Conservation (phyloP, 2,329 filamentous ascomycete genomes). For the Pseudogymnoascus sp. region DNA sequence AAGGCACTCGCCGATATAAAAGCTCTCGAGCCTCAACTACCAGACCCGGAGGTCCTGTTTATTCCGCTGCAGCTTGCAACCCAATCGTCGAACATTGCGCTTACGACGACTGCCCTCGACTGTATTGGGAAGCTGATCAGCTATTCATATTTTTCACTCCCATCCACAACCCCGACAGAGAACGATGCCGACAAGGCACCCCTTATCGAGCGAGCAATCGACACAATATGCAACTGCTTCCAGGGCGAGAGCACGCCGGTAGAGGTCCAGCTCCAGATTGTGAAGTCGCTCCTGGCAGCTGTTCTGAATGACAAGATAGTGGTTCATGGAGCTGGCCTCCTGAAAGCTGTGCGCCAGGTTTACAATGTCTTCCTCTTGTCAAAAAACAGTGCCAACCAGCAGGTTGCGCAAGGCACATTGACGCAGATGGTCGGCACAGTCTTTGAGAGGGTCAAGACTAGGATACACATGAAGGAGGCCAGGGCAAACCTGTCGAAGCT, state of each 20-base stretch:
- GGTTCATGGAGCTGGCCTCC: conserved; percentile 87
- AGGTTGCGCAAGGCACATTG: conserved; percentile 91
- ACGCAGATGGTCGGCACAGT: conserved; percentile 99
- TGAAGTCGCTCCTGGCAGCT: conserved; percentile 90
- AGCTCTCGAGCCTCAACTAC: conserved; percentile 68
- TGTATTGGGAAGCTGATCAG: conserved; percentile 99
- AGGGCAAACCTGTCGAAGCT: conserved; percentile 45
- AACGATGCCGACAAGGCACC: conserved; percentile 48
- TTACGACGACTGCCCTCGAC: conserved; percentile 86
- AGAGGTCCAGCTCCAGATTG: conserved; percentile 94
- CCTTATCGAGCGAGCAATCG: conserved; percentile 93
- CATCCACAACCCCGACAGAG: conserved; percentile 38
- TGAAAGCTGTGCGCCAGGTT: conserved; percentile 95
- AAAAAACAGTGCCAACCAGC: conserved; percentile 88
- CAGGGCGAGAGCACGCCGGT: conserved; percentile 88
- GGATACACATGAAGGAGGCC: conserved; percentile 80
- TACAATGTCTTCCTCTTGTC: conserved; percentile 98
- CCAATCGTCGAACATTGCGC: conserved; percentile 72
- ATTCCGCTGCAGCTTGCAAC: conserved; percentile 84
- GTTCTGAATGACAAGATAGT: conserved; percentile 98
- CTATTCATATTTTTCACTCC: conserved; percentile 92
- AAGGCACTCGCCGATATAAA: conserved; percentile 81
- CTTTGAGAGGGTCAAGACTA: conserved; percentile 84
- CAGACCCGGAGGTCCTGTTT: conserved; percentile 88
- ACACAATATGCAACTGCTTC: conserved; percentile 99